A percentile compares a stretch with the other conserved stretches of the same genome.
These are phyloP conservation scores for Leishmania tarentolae DNA, from an alignment of 208 protist genomes.

Conservation along the genomic window DNA sequence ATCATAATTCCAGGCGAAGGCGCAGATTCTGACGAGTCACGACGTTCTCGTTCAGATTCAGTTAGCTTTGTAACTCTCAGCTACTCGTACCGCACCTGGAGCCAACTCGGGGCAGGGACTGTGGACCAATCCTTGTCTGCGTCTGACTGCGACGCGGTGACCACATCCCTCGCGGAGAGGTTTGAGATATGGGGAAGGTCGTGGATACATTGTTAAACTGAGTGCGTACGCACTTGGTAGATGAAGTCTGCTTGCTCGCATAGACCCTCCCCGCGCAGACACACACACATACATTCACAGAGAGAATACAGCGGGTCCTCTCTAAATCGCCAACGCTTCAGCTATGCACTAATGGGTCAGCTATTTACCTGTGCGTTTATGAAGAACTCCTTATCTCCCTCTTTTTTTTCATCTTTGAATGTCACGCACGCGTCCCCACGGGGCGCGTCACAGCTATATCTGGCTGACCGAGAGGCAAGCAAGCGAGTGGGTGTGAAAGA, in stretches of 20 bases:
- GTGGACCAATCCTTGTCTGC: background rate
- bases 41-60: background rate
- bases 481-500: background rate
- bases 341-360: background rate
- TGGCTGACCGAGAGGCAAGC: background rate
- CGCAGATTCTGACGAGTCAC: background rate
- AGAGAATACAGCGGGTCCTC: background rate
- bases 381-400: background rate
- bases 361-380: background rate
- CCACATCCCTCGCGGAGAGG: background rate
- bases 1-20: background rate
- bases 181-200: background rate
- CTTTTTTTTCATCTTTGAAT: background rate
- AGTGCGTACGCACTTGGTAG: background rate
- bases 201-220: background rate
- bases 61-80: background rate
- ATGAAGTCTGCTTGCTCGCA: background rate
- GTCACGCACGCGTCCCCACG: background rate
- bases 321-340: background rate
- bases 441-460: background rate
- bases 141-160: background rate
- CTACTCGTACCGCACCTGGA: background rate
- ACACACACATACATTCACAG: background rate
- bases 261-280: background rate
- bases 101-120: background rate